Conservation (phyloP, 2,329 filamentous ascomycete genomes). For the Aspergillus ruber region DNA sequence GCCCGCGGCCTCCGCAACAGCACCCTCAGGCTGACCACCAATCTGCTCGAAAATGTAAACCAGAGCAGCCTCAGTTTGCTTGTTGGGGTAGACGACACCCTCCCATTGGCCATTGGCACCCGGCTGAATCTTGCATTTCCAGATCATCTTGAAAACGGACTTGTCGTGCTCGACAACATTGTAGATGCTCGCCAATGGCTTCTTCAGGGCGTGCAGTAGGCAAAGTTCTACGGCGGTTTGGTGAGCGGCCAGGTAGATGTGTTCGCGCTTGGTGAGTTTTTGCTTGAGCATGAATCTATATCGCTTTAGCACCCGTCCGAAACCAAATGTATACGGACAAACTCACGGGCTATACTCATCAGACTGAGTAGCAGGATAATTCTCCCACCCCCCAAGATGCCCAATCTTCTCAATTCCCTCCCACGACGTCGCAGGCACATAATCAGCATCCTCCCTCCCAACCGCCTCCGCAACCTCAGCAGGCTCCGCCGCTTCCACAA, state of each 20-base stretch:
- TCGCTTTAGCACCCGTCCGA: not conserved
- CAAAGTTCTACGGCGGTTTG: slow-evolving; percentile 53
- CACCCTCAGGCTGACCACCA: slow-evolving; percentile 14
- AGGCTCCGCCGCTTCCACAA: slow-evolving; percentile 6
- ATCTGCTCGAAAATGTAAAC: slow-evolving; percentile 31
- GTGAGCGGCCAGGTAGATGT: slow-evolving; percentile 43
- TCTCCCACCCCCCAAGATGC: slow-evolving; percentile 36
- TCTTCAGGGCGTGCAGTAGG: slow-evolving; percentile 41
- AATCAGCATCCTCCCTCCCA: slow-evolving; percentile 21
- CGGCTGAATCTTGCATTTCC: slow-evolving; percentile 24
- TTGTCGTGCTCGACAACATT: slow-evolving; percentile 25
- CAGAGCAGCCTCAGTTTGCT: slow-evolving; percentile 25
- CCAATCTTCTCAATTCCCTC: slow-evolving; percentile 52
- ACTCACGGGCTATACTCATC: slow-evolving; percentile 39
- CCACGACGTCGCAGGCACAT: slow-evolving; percentile 45
- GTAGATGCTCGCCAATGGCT: slow-evolving; percentile 28
- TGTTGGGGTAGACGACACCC: slow-evolving; percentile 23
- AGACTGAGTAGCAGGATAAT: slow-evolving; percentile 27
- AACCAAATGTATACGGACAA: no score
- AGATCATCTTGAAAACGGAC: slow-evolving; percentile 25
- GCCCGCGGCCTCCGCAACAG: slow-evolving; percentile 2
- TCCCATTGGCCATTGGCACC: slow-evolving; percentile 16
- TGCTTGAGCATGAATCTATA: slow-evolving; percentile 31
- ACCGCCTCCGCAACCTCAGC: slow-evolving; percentile 7
- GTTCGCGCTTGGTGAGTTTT: slow-evolving; percentile 27